Base-by-base conservation (phyloP, 2,329 filamentous ascomycete genomes). In the Delphinella strobiligena region DNA sequence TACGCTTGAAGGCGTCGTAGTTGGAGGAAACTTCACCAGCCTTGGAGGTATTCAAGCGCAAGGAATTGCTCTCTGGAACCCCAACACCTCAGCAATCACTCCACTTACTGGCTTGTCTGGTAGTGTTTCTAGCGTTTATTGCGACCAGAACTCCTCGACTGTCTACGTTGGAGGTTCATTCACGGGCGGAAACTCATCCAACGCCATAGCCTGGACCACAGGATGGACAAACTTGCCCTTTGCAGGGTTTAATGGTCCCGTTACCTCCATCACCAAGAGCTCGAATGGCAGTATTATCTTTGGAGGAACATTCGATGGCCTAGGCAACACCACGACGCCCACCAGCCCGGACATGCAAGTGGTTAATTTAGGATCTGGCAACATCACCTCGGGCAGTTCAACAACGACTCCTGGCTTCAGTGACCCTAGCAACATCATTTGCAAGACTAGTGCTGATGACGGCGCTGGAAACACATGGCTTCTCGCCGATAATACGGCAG, bases 21-120 rank as follows among this genome's bases (percentile, higher is more conserved):
- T 98, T 12, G 91, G 83, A 41, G 91, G 91, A 35, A 96, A 96
- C 64, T 98, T 98, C 58, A 96, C 91, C 22, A 93, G 85, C 58
- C 65, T 98, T 46, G 84, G 80, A 43, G 78, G 78, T 43, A 71
- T 80, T 41, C 36, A 44, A n/a, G 85, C 87, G 2, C 78, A 78
- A 38, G 84, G 83, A 33, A 75, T 93, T 41, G 91, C 88, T 17
- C 59, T 93, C 34, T 87, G 88, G 63, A 76, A 95, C 56, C 76
- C 83, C 3, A 74, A 76, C 47, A 80, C 77, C 4, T 75, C 75
- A 33, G 61, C 72, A 29, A 69, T 95, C 36, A 81, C 75, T 2
- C 71, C 86, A n/a, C 62, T 95, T 30, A 62, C 75, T n/a, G 89
- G 88, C 34, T 68, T 98, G 15, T 76, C 78, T 38, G 93, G 91